Base-by-base conservation (phyloP, 2,329 filamentous ascomycete genomes). In the Acrocalymma vagum region DNA sequence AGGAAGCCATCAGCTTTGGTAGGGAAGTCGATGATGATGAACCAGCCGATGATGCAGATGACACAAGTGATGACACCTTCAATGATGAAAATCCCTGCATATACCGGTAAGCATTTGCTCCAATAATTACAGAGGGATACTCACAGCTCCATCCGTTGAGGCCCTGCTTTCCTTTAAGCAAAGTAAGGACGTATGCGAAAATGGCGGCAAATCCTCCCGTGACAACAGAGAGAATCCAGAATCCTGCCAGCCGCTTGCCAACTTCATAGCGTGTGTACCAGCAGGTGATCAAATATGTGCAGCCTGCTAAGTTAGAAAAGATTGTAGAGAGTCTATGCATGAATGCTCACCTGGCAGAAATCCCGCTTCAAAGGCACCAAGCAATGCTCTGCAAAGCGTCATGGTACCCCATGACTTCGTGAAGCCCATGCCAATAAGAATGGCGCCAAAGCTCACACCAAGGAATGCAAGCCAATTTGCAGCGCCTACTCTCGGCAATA, bases 1-100 rank as follows among this genome's bases (percentile, higher is more conserved):
- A 63, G 49, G 18, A 61, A 63, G 5, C 55, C 50, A 13, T 52
- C 51, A 2, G 58, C 58, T 28, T 57, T 60, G 31, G 61, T 59
- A 2, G 60, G 59, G 18, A 62, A 64, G 24, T 61, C 58, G 9
- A 63, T 42, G 29, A 63, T 62, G 32, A 62, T 45, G 29, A 57
- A 56, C 45, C 55, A 55, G 7, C 53, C 55, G 5, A 51, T 42
- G 9, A 60, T 55, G n/a, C 58, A 59, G 8, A 63, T 49, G 7
- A 53, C 29, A 34, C 54, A 58, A 3, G 62, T 64, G 1, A 62
- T 29, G 10, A 61, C 54, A 0, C 60, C 62, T 20, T 65, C 59
- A 11, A 64, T 45, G 20, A 60, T 53, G 37, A 65, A 62, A 20
- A 63, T 63, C 60, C 60, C n/a, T n/a, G n/a, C n/a, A n/a, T n/a